Evolutionary conservation across 2,329 filamentous ascomycete species (phyloP), one percentile per base, ranked within the genome.

Genomic region (Periconia digitata): DNA sequence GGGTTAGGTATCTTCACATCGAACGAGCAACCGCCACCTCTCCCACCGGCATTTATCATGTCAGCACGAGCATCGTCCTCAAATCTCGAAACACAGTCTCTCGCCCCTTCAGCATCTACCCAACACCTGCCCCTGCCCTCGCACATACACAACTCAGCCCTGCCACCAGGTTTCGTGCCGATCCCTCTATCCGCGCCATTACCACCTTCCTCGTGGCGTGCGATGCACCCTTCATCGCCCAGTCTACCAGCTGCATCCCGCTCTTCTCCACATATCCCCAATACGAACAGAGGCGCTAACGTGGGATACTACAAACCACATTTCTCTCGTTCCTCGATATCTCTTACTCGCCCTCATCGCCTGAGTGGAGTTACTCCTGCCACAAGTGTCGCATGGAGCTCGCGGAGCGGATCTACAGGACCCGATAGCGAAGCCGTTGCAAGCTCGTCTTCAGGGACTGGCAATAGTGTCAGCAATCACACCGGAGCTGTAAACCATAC

Each of bases 151-250:
- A 46, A 57, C 5, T 41, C 57, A 7, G 43, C 55, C 4, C 23
- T 54, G 6, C 50, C 53, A 20, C 52, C 56, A 7, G 58, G 55
- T 13, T 62, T 56, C 38, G 49, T 56, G 8, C 64, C 62, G 1
- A 42, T 63, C n/a, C 63, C 60, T 3, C 45, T 63, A 37, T 61
- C 62, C 13, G 57, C 59, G 1, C 59, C 62, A 34, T 64, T 61
- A 43, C 58, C 66, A n/a, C 59, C 62, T 18, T 71, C 67, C 2
- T 56, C 62, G 24, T 69, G 62, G 61, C 59, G 61, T 5, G 68
- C 67, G 5, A 48, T 69, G 2, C 64, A 69, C 38, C 68, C 69
- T 6, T 53, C 58, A 13, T 49, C 56, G 1, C 53, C 57, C 3
- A 47, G 61, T 29, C 40, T 53, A 8, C 47, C 50, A 18, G 44